These are phyloP conservation scores for Eutrema japonicum DNA, from an alignment of 345 rosid genomes.

Conservation along the genomic window DNA sequence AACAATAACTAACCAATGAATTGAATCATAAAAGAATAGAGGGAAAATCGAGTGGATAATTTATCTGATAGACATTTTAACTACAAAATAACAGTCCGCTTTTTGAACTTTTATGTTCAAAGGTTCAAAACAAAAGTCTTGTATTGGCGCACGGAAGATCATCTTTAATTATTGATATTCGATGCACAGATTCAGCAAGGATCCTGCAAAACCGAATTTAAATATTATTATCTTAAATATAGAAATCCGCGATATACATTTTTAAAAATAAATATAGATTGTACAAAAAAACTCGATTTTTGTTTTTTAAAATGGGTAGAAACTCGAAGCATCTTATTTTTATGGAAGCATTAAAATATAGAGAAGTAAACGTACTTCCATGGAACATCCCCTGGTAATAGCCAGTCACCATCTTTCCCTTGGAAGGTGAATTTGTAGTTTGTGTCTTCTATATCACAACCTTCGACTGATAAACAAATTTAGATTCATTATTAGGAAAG, in stretches of 20 bases:
- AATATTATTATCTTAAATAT: background rate
- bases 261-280: too few species aligned
- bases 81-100: slow-evolving; percentile 17
- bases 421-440: slow-evolving; percentile 56
- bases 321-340: background rate
- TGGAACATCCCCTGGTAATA: slow-evolving; percentile 63
- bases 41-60: background rate
- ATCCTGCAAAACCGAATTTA: slow-evolving; percentile 45
- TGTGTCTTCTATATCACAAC: slow-evolving; percentile 37
- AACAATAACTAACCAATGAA: slow-evolving; percentile 5
- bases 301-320: background rate
- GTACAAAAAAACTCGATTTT: background rate
- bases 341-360: background rate
- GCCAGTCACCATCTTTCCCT: slow-evolving; percentile 66
- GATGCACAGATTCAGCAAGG: slow-evolving; percentile 52
- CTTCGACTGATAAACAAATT: slow-evolving; percentile 6
- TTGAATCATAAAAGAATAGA: background rate
- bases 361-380: slow-evolving; percentile 62
- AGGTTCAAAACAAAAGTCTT: slow-evolving; percentile 20
- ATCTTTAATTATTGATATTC: slow-evolving; percentile 51
- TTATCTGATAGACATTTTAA: slow-evolving; percentile 6
- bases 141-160: slow-evolving; percentile 38
- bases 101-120: background rate
- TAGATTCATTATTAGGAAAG: background rate
- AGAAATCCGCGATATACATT: background rate